These are phyloP conservation scores for Penicillium alfredii DNA, from an alignment of 495 filamentous ascomycete species.

Conservation along the genomic window DNA sequence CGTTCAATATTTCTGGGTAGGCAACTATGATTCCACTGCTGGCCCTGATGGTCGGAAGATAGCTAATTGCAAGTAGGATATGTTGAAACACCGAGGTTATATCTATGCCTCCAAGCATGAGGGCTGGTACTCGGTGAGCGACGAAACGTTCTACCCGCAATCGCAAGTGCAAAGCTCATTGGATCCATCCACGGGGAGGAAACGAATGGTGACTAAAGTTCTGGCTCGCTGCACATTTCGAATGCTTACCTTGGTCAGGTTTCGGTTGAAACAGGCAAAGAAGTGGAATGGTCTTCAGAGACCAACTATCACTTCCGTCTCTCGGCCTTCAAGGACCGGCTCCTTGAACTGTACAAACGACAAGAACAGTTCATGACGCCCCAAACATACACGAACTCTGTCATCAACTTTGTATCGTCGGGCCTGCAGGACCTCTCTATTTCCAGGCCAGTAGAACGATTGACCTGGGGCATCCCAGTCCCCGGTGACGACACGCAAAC, in stretches of 20 bases:
- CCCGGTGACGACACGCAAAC: slow-evolving; percentile 81
- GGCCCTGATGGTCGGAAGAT: slow-evolving; percentile 1
- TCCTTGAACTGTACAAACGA: slow-evolving; percentile 71
- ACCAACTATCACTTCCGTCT: slow-evolving; percentile 92
- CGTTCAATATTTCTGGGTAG: slow-evolving; percentile 86
- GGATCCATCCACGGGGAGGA: slow-evolving; percentile 74
- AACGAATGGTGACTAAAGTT: slow-evolving; percentile 73
- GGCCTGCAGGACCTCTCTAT: slow-evolving; percentile 82
- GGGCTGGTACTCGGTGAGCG: slow-evolving; percentile 94
- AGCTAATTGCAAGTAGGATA: slow-evolving; percentile 35
- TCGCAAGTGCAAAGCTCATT: slow-evolving; percentile 63
- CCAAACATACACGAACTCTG: slow-evolving; percentile 54
- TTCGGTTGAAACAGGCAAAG: slow-evolving; percentile 79
- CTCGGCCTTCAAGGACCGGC: slow-evolving; percentile 65
- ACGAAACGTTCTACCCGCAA: slow-evolving; percentile 91
- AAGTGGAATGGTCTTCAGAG: slow-evolving; percentile 94
- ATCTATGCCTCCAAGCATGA: slow-evolving; percentile 84
- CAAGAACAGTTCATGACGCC: slow-evolving; percentile 71
- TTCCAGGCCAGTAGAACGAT: slow-evolving; percentile 69
- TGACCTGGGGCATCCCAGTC: slow-evolving; percentile 87
- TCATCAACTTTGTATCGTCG: slow-evolving; percentile 60
- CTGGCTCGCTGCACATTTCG: no score
- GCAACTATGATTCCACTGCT: slow-evolving; percentile 5
- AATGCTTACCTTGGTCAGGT: slow-evolving; percentile 34
- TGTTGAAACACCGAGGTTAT: slow-evolving; percentile 66